Evolutionary conservation across 306 rosid species (phyloP).

Genomic region (Boehmeria nivea): DNA sequence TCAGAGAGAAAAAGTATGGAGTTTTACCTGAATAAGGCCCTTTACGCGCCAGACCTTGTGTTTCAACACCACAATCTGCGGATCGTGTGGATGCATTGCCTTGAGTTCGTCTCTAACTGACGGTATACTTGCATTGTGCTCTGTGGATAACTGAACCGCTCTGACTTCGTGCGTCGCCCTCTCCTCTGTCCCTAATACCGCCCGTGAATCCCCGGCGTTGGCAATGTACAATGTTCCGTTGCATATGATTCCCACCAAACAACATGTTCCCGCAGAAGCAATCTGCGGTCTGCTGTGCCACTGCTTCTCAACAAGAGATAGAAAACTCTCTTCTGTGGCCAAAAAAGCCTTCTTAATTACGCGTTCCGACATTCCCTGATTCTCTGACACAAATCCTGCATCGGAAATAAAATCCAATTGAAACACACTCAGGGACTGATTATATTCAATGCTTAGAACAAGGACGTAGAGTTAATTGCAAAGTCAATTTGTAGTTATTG

Average conservation of each 20-base stretch:
- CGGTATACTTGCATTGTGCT: conserved; percentile 66
- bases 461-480: no score
- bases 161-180: conserved; percentile 50
- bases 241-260: conserved; percentile 71
- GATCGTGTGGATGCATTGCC: conserved; percentile 52
- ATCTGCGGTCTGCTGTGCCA: conserved; percentile 64
- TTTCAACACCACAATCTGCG: conserved; percentile 60
- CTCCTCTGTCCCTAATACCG: conserved; percentile 58
- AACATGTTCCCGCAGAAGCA: conserved; percentile 73
- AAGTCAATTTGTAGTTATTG: no score
- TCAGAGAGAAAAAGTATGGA: no score
- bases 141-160: conserved; percentile 68
- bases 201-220: conserved; percentile 75
- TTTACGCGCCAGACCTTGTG: conserved; percentile 86
- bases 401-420: conserved; percentile 3
- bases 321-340: conserved; percentile 71
- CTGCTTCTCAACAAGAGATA: conserved; percentile 54
- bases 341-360: conserved; percentile 55
- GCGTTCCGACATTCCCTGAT: conserved; percentile 51
- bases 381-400: conserved; percentile 59
- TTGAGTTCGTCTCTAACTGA: conserved; percentile 66
- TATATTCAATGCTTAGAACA: no score
- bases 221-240: conserved; percentile 56
- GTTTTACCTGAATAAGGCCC: conserved; percentile 76
- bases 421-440: not conserved